Base-by-base conservation (phyloP, 2,329 filamentous ascomycete genomes). In the Colletotrichum acutatum region DNA sequence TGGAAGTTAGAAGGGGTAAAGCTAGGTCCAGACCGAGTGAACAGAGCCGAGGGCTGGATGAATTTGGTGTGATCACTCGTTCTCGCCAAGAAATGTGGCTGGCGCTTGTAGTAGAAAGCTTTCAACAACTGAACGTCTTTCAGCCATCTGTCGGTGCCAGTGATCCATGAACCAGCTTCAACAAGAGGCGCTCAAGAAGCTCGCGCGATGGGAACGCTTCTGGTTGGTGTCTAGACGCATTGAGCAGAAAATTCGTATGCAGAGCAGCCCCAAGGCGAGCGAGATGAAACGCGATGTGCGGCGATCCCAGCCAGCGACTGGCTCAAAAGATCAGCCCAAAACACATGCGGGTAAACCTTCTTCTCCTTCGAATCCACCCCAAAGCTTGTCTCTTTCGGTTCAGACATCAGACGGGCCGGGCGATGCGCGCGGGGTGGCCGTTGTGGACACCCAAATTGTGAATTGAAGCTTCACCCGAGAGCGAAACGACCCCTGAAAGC, bases 291-390 rank as follows among this genome's bases (percentile, higher is more conserved):
- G 61, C 52, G 32, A 28, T 56, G 16, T 30, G 61, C 34, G 56
- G 53, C 60, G 60, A 71, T 71, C 60, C 14, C 49, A 46, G 11
- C 7, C n/a, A n/a, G 19, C 67, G 34, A 60, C 60, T 66, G 67
- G 61, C 56, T 42, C 30, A 26, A 30, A 66, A 66, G 61, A 57
- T 73, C 56, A 57, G 60, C 60, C 66, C 60, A 71, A 71, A 52
- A 66, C 54, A 60, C 57, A 5, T 37, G 34, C 60, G 60, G 56
- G 66, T 59, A 58, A 71, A 73, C 46, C 56, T 73, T 73, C 24
- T 71, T 71, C 46, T 46, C 19, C 3, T 46, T 49, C 24, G 19
- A n/a, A 34, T 60, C 28, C 34, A 54, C 26, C 5, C 26, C 12
- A 46, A 73, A 73, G 67, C 61, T 66, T 61, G 22, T 42, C 49